Evolutionary conservation across 306 rosid species (phyloP).

Genomic region (Cucurbita moschata): DNA sequence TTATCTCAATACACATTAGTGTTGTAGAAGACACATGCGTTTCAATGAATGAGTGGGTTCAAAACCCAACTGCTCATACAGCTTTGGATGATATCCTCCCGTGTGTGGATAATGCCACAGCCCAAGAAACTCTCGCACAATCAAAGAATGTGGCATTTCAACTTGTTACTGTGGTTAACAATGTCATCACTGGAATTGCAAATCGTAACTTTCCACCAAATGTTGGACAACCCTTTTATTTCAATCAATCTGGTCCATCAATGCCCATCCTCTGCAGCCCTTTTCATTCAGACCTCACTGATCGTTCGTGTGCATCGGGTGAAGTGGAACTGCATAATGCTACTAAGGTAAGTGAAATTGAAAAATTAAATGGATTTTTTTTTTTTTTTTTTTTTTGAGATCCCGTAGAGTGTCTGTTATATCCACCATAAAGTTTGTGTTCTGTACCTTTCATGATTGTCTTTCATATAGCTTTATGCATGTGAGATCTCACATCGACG

Average conservation of each 20-base stretch:
- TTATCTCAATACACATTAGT: slow-evolving; percentile 5
- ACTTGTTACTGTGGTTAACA: slow-evolving; percentile 22
- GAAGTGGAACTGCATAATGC: slow-evolving; percentile 23
- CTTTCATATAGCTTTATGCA: neutral
- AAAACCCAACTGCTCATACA: slow-evolving; percentile 32
- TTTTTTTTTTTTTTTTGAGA: too few relatives aligned
- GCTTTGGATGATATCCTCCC: slow-evolving; percentile 74
- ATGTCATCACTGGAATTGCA: slow-evolving; percentile 13
- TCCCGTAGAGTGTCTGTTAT: neutral
- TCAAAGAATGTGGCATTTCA: slow-evolving; percentile 29
- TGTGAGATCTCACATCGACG: too few relatives aligned
- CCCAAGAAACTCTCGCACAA: slow-evolving; percentile 20
- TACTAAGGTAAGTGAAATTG: slow-evolving; percentile 13
- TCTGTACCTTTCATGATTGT: neutral
- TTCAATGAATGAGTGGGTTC: slow-evolving; percentile 44
- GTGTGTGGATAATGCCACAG: slow-evolving; percentile 50
- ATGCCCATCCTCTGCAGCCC: slow-evolving; percentile 43
- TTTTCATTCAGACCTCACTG: slow-evolving; percentile 13
- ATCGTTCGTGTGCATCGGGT: slow-evolving; percentile 12
- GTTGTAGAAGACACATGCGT: slow-evolving; percentile 36
- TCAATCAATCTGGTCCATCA: slow-evolving; percentile 36
- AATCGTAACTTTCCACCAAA: slow-evolving; percentile 4
- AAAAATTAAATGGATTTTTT: too few relatives aligned
- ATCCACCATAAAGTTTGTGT: neutral
- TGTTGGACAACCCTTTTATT: slow-evolving; percentile 3